Base-by-base conservation (phyloP, 2,329 filamentous ascomycete species). In the Cordyceps farinosa region DNA sequence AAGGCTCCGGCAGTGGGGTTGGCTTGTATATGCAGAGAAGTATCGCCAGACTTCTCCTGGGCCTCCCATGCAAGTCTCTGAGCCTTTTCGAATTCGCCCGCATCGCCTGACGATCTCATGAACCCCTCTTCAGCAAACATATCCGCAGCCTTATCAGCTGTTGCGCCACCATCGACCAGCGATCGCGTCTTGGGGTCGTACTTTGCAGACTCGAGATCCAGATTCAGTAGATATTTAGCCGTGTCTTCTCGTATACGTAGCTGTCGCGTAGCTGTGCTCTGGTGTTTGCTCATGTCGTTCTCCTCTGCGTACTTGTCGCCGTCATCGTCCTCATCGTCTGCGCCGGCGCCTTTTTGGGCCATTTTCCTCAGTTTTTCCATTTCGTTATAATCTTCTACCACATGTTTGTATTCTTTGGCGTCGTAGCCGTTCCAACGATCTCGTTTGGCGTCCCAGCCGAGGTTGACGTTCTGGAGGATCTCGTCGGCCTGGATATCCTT, bases 371-470 rank as follows among this genome's bases (percentile, higher is more conserved):
- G 79, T 67, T 89, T 86, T 73, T 97, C 94, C 75, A 97, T 80
- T 72, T 94, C 86, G 66, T 95, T 89, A 75, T 90, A 97, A 69
- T 97, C 91, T 57, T 96, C 88, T 47, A 98, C 87, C n/a, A 98
- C 91, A 65, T 86, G 82, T 65, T 86, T 84, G 74, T 97, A 98
- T 75, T 98, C 91, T 67, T 85, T 87, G 1, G 92, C 81, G 74
- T 98, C 93, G 76, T 96, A 99, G n/a, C 94, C 94, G 73, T 97
- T 97, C 94, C 95, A 99, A 50, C 94, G 87, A 79, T 99, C 95
- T 69, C 95, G 85, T 80, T 99, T 99, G 29, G 95, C 95, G 75
- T 99, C 96, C 91, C 94, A 99, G 3, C 93, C 91, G 54, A 98
- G 79, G 52, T 90, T 87, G 17, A 98, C 88, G 62, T 96, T 88